Percentiles rank a stretch among this genome's conserved stretches.
Evolutionary conservation across 1,284 basidiomycete species (phyloP).

Genomic region (Cryptococcus jaspeensis): DNA sequence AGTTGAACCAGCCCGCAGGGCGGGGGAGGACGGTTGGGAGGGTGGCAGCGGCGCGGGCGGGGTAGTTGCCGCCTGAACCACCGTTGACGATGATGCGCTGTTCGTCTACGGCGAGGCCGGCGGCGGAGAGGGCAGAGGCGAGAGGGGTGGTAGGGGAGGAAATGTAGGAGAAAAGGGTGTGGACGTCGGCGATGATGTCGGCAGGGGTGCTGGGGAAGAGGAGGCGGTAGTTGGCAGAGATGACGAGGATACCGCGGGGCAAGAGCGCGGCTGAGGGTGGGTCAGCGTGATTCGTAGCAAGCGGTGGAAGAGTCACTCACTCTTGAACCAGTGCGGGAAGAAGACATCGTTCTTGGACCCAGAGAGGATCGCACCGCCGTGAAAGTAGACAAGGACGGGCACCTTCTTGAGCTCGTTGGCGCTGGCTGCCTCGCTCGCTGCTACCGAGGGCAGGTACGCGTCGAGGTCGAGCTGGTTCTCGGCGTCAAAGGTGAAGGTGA

Average conservation of each 20-base stretch:
- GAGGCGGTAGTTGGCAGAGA: conserved; percentile 15
- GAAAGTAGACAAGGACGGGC: conserved; percentile 5
- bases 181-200: conserved; percentile 14
- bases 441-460: conserved; percentile 3
- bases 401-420: not conserved
- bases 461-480: conserved; percentile 9
- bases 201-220: conserved; percentile 9
- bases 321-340: conserved; percentile 2
- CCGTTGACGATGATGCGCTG: conserved; percentile 9
- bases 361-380: conserved; percentile 6
- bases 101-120: not conserved
- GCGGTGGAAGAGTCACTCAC: not conserved
- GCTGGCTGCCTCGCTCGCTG: not conserved
- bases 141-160: conserved; percentile 3
- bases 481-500: conserved; percentile 7
- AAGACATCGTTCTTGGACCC: conserved; percentile 8
- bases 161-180: conserved; percentile 14
- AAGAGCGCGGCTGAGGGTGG: not conserved
- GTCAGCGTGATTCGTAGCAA: not conserved
- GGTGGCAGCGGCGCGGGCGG: conserved; percentile 9
- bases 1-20: conserved; percentile 7
- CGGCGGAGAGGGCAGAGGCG: not conserved
- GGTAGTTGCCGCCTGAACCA: conserved; percentile 15
- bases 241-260: conserved; percentile 5
- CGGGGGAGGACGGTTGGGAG: conserved; percentile 1